Percentiles rank a stretch among this genome's conserved stretches.
phyloP scores from a whole-genome alignment of 106 monocot genomes.

The Narthecium ossifragum region DNA sequence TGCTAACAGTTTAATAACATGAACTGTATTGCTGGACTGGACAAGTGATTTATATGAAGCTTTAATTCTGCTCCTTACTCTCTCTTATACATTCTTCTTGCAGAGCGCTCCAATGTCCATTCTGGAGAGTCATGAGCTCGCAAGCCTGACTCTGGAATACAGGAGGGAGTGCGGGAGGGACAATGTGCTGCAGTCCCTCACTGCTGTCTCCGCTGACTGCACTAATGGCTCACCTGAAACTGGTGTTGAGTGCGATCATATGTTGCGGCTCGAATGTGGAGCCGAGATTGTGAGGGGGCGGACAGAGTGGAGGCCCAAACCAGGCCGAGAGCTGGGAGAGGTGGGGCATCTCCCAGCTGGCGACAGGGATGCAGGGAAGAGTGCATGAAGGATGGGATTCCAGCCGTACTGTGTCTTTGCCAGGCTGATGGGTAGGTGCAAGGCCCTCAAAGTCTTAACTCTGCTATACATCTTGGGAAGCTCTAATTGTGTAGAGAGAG shows the following conservation, averaged over 20 bases:
- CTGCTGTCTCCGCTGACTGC: slow-evolving; percentile 38
- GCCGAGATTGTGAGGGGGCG: slow-evolving; percentile 64
- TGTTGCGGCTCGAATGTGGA: slow-evolving; percentile 64
- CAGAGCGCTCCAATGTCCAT: slow-evolving; percentile 47
- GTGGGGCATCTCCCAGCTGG: slow-evolving; percentile 6
- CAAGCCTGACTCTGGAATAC: slow-evolving; percentile 54
- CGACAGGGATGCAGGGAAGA: no score
- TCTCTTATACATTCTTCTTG: no score
- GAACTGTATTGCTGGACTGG: no score
- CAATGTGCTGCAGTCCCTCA: slow-evolving; percentile 70
- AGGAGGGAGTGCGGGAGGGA: slow-evolving; percentile 52
- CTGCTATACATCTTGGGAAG: no score
- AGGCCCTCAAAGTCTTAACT: no score
- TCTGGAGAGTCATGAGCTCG: slow-evolving; percentile 52
- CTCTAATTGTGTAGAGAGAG: no score
- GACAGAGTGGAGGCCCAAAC: slow-evolving; percentile 73
- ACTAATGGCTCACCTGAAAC: slow-evolving; percentile 1
- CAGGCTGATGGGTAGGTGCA: no score
- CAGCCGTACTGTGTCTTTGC: no score
- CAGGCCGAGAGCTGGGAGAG: slow-evolving; percentile 4
- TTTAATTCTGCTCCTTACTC: no score
- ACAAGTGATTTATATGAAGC: no score
- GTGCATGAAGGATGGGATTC: no score
- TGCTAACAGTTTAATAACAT: no score
- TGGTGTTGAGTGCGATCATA: slow-evolving; percentile 54